Evolutionary conservation across 1,139 yeast species (phyloP).

Genomic region (Yamadazyma sp.): DNA sequence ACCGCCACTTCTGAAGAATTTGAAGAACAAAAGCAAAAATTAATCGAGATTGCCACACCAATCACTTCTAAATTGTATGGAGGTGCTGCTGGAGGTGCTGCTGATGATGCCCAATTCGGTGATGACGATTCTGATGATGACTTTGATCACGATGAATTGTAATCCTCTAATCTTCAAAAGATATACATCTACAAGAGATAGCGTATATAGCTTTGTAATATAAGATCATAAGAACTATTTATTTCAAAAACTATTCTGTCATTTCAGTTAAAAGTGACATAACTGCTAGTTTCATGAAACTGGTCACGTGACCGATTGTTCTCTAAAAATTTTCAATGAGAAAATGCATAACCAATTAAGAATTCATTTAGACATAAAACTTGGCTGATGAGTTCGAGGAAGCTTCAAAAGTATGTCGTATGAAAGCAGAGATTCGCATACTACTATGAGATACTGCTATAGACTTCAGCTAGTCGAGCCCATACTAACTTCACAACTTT

Average conservation of each 20-base stretch:
- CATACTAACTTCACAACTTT: conserved; percentile 18
- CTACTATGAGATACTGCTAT: too few species aligned
- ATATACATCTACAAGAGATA: neutral
- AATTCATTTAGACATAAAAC: conserved; percentile 1
- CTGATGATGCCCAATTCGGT: conserved; percentile 44
- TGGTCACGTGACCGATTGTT: neutral
- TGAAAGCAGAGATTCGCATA: too few species aligned
- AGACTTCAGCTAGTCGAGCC: too few species aligned
- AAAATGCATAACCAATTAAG: conserved; percentile 4
- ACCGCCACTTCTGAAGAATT: conserved; percentile 89
- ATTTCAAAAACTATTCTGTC: too few species aligned
- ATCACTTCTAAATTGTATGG: conserved; percentile 90
- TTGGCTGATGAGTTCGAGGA: conserved; percentile 29
- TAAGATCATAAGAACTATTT: neutral
- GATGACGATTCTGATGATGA: conserved; percentile 66
- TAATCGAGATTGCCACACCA: conserved; percentile 84
- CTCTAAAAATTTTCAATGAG: conserved; percentile 10
- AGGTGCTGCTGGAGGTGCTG: conserved; percentile 38
- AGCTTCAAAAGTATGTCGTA: conserved; percentile 47
- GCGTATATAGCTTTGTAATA: conserved; percentile 1
- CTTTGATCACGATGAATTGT: conserved; percentile 59
- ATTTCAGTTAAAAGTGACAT: too few species aligned
- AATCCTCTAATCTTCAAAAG: conserved; percentile 10
- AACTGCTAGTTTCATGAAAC: too few species aligned
- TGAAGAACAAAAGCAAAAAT: conserved; percentile 88